Evolutionary conservation across 306 rosid species (phyloP).

Genomic region (Rosa multiflora): DNA sequence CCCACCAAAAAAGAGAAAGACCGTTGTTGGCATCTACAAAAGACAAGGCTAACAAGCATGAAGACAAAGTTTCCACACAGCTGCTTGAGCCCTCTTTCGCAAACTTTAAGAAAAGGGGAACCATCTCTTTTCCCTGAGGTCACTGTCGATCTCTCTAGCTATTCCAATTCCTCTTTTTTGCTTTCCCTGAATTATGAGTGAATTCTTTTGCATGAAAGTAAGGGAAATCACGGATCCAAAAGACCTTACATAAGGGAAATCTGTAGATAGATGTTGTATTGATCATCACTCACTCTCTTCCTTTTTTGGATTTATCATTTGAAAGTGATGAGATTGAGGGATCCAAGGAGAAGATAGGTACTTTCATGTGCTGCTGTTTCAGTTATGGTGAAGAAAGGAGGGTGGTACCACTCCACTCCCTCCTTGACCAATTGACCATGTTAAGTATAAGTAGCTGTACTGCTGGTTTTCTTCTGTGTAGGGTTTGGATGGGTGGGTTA

Average conservation of each 20-base stretch:
- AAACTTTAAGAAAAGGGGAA: constrained; percentile 62
- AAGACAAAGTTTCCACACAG: constrained; percentile 87
- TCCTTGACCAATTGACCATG: neutral
- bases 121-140: constrained; percentile 20
- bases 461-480: constrained; percentile 15
- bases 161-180: constrained; percentile 31
- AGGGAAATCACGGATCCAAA: constrained; percentile 61
- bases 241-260: constrained; percentile 25
- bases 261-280: constrained; percentile 17
- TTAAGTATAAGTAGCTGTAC: neutral
- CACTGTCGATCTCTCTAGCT: constrained; percentile 25
- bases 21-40: constrained; percentile 60
- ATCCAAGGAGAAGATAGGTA: constrained; percentile 54
- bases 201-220: constrained; percentile 66
- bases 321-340: constrained; percentile 79
- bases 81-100: constrained; percentile 57
- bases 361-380: constrained; percentile 56
- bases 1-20: constrained; percentile 49
- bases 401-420: constrained; percentile 45
- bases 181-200: constrained; percentile 17
- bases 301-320: constrained; percentile 60
- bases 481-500: constrained; percentile 19
- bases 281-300: constrained; percentile 13
- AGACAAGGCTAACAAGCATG: constrained; percentile 54
- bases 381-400: constrained; percentile 26